These are phyloP conservation scores for Hymenochaete sp. DNA, from an alignment of 1,284 basidiomycete species.

Conservation along the genomic window DNA sequence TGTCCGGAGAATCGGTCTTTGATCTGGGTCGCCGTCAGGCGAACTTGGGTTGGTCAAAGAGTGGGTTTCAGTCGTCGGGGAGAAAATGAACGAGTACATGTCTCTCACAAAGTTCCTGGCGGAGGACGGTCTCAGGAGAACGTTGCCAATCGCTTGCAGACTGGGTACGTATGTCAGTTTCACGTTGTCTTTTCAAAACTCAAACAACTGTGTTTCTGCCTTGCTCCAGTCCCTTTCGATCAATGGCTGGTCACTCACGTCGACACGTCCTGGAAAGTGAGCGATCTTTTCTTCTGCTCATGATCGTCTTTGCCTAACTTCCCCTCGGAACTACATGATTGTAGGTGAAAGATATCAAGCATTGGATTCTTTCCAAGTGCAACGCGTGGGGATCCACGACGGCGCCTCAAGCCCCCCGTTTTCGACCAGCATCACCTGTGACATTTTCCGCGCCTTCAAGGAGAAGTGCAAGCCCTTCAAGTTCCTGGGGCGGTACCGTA, in stretches of 20 bases:
- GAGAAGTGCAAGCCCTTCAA: conserved; percentile 16
- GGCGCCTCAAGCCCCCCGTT: conserved; percentile 31
- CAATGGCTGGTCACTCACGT: conserved; percentile 65
- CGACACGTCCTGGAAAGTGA: conserved; percentile 41
- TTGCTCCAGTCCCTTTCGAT: conserved; percentile 48
- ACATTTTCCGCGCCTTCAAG: conserved; percentile 37
- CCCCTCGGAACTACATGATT: not conserved
- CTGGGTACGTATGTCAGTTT: too few species aligned
- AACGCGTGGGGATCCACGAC: conserved; percentile 29
- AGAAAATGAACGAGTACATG: conserved; percentile 7
- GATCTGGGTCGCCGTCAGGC: too few species aligned
- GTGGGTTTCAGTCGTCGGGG: too few species aligned
- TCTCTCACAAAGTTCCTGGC: conserved; percentile 10
- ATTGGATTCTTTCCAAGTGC: conserved; percentile 51
- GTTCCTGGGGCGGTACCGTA: conserved; percentile 10
- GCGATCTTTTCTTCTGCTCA: not conserved
- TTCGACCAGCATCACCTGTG: conserved; percentile 48
- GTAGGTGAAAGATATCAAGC: conserved; percentile 46
- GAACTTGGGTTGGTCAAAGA: too few species aligned
- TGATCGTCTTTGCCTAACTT: not conserved
- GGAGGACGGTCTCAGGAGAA: too few species aligned
- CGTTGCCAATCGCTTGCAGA: too few species aligned
- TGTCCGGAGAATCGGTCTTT: too few species aligned
- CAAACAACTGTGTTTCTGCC: too few species aligned
- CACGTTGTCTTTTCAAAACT: too few species aligned